Evolutionary conservation across 2,329 filamentous ascomycete species (phyloP), one percentile per base, ranked within the genome.

Genomic region (Epichloe gansuensis): DNA sequence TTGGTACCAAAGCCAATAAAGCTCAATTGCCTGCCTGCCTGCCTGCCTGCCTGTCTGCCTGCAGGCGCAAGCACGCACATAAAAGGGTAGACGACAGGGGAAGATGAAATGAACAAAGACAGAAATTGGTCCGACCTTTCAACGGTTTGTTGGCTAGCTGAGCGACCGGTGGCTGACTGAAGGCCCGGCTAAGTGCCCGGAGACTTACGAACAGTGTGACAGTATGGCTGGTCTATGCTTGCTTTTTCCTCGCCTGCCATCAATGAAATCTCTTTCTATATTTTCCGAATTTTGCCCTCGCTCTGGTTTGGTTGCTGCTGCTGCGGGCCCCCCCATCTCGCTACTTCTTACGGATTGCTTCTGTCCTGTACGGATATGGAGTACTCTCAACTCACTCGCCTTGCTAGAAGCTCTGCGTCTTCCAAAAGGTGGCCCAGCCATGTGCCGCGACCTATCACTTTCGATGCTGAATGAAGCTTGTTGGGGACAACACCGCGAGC

Each of bases 401-500:
- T 31, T 40, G 31, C 17, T 21, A 5, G 1, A 41, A 27, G 46
- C 15, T 15, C n/a, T 40, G 31, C 0, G 21, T 47, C 8, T n/a
- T 11, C 12, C 17, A 25, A 34, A 48, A 21, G 8, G 36, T 11
- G 23, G n/a, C 49, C 34, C 35, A 9, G 36, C 27, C 25, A 42
- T 43, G 27, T 48, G 50, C 15, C 27, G 39, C 34, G 31, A 38
- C 31, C 43, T 47, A 44, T 51, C 44, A 51, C 34, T 27, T 51
- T 11, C 21, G n/a, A 51, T 48, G 45, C 15, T 27, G 17, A 6
- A 47, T 27, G 17, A 6, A 47, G 27, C 12, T 13, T 47, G 34
- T 13, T 47, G 34, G 39, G 17, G 31, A 12, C 31, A 35, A n/a
- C 21, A 47, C 27, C 21, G 17, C 31, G 38, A 25, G 50, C 48